Conservation (phyloP, 805 yeast genomes). For the Candida nonsorbophila region DNA sequence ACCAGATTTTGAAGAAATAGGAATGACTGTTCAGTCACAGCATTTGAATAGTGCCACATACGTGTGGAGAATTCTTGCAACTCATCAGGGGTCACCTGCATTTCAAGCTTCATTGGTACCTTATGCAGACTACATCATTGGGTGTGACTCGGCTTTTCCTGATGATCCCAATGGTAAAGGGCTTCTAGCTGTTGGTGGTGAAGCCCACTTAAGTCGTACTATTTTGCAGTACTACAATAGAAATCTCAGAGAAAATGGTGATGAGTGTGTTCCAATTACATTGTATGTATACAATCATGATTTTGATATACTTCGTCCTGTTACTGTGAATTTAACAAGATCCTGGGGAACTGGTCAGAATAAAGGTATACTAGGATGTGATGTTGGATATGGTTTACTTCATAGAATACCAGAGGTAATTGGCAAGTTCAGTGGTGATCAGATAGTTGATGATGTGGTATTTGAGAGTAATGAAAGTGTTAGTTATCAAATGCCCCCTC, state of each 20-base stretch:
- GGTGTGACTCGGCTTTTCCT: constrained; percentile 50
- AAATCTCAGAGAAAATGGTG: constrained; percentile 24
- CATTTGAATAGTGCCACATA: constrained; percentile 70
- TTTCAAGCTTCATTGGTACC: constrained; percentile 77
- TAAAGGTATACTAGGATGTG: constrained; percentile 82
- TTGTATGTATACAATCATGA: constrained; percentile 78
- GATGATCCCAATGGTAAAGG: constrained; percentile 59
- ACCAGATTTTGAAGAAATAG: constrained; percentile 46
- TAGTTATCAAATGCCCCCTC: constrained; percentile 9
- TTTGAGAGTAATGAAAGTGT: constrained; percentile 21
- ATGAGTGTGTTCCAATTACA: constrained; percentile 35
- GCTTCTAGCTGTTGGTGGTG: constrained; percentile 80
- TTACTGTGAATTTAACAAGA: constrained; percentile 61
- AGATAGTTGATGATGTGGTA: constrained; percentile 27
- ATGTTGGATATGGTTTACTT: constrained; percentile 87
- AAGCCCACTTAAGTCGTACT: constrained; percentile 65
- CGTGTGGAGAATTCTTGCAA: constrained; percentile 80
- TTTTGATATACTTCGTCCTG: constrained; percentile 80
- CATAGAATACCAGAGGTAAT: constrained; percentile 77
- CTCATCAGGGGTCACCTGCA: constrained; percentile 77
- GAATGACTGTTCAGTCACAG: constrained; percentile 70
- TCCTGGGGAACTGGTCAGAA: constrained; percentile 64
- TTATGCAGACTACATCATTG: constrained; percentile 82
- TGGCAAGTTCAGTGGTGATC: constrained; percentile 40
- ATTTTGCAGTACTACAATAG: constrained; percentile 53